Base-by-base conservation (phyloP, 1,139 yeast species). In the Diutina catenulata region DNA sequence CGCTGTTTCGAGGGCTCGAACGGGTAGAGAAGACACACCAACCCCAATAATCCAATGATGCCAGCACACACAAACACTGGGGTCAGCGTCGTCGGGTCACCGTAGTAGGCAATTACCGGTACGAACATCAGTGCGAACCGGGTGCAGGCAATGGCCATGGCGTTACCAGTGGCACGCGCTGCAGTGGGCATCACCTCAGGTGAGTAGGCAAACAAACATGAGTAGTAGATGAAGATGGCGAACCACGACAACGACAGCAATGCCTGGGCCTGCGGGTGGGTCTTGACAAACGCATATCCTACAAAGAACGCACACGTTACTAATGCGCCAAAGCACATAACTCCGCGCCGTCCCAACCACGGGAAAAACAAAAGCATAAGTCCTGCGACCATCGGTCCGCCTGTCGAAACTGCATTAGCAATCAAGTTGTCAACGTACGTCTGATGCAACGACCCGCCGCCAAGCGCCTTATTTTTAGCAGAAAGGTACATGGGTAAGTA, bases 161-260 rank as follows among this genome's bases (percentile, higher is more conserved):
- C 75, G 46, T 66, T 64, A 13, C 80, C 80, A 0, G 80, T 73
- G 4, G 73, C 73, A 46, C 80, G 56, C 18, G 74, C 73, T 15
- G 58, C 55, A 1, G 77, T 61, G 1, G 80, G 80, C 51, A 74
- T 61, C 26, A 71, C 73, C 50, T 74, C 80, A 0, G 80, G 79
- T 1, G 78, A 69, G 43, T 68, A 73, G 1, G 78, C 79, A 49
- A 69, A 74, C 35, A 74, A 56, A 37, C 66, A 65, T 1, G 75
- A 75, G 47, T 70, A 73, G 54, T 73, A 74, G 39, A 74, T 60
- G 50, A 72, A 69, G 44, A 71, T 55, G 40, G 68, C 58, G 94
- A 91, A 91, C 76, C 93, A 91, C 29, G 98, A 98, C 59, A 93
- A 98, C 3, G 96, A 87, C 13, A 95, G 80, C 50, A 87, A 71